Evolutionary conservation across 176 grass and related monocot genomes (phyloP).

Genomic region (Ensete glaucum): DNA sequence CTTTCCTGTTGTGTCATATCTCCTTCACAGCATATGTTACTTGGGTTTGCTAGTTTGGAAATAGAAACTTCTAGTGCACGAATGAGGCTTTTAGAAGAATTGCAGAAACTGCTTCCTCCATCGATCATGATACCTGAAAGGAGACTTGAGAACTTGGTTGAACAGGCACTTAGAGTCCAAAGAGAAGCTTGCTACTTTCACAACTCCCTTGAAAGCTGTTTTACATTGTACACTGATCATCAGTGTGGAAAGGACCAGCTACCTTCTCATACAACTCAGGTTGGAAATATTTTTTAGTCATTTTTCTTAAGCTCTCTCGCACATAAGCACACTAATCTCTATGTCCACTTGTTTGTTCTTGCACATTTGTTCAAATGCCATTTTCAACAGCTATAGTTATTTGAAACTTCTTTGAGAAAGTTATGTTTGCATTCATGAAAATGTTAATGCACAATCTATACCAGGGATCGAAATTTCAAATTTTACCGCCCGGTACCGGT

Average conservation of each 20-base stretch:
- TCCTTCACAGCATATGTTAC: conserved; percentile 35
- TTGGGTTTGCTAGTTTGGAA: conserved; percentile 43
- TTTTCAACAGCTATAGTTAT: no score
- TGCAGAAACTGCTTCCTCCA: conserved; percentile 70
- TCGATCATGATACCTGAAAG: conserved; percentile 69
- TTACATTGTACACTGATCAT: conserved; percentile 76
- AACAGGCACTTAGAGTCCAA: conserved; percentile 71
- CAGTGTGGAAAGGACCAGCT: conserved; percentile 78
- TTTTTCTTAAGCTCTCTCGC: background rate
- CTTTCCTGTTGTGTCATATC: conserved; percentile 53
- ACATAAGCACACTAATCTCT: no score
- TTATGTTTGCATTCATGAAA: no score
- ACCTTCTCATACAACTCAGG: conserved; percentile 57
- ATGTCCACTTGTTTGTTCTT: no score
- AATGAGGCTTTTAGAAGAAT: conserved; percentile 64
- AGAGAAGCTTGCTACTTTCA: conserved; percentile 71
- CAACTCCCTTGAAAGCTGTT: conserved; percentile 51
- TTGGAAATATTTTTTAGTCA: conserved; percentile 23
- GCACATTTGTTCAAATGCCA: no score
- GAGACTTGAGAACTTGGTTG: conserved; percentile 67
- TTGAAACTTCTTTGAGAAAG: no score
- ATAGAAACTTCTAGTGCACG: conserved; percentile 43
- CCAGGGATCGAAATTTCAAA: no score
- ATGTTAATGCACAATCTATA: no score
- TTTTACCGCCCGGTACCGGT: no score